A percentile compares a stretch with the other conserved stretches of the same genome.
These are phyloP conservation scores for Haplosporangium sp. DNA, from an alignment of 371 early-diverging fungal genomes.

Conservation along the genomic window DNA sequence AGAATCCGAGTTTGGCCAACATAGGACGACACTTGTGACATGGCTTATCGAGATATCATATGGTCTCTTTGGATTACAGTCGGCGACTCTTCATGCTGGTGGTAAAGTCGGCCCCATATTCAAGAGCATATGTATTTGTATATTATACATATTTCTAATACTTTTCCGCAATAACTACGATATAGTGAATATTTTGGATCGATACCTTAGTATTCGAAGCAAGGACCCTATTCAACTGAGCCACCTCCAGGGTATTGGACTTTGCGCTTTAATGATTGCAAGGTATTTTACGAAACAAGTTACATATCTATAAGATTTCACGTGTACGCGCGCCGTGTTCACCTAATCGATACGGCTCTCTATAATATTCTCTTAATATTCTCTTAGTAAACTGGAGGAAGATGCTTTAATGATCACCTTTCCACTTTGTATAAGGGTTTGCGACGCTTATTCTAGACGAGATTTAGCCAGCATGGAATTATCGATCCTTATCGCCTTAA, in stretches of 20 bases:
- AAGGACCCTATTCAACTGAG: not conserved
- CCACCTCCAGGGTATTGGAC: slow-evolving; percentile 23
- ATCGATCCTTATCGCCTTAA: slow-evolving; percentile 29
- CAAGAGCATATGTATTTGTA: not conserved
- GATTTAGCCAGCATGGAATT: slow-evolving; percentile 37
- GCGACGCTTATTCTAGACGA: slow-evolving; percentile 19
- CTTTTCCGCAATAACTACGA: not conserved
- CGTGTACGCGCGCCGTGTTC: not conserved
- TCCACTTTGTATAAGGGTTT: slow-evolving; percentile 11
- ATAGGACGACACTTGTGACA: slow-evolving; percentile 23
- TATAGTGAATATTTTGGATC: slow-evolving; percentile 44
- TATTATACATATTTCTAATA: not conserved
- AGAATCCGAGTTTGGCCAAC: slow-evolving; percentile 3
- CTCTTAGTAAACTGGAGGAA: slow-evolving; percentile 41
- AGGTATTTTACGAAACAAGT: slow-evolving; percentile 14
- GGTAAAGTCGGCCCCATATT: slow-evolving; percentile 12
- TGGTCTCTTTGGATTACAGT: slow-evolving; percentile 5
- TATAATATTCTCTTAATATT: not conserved
- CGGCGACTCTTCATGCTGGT: slow-evolving; percentile 26
- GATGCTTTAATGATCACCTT: slow-evolving; percentile 11
- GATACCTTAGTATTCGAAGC: slow-evolving; percentile 17
- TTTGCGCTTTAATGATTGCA: slow-evolving; percentile 46
- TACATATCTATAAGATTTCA: too few species aligned
- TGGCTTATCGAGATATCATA: slow-evolving; percentile 37
- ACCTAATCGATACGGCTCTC: not conserved